A percentile compares a stretch with the other conserved stretches of the same genome.
phyloP scores from a whole-genome alignment of 768 basidiomycete genomes.

The Austroboletus eburneus region DNA sequence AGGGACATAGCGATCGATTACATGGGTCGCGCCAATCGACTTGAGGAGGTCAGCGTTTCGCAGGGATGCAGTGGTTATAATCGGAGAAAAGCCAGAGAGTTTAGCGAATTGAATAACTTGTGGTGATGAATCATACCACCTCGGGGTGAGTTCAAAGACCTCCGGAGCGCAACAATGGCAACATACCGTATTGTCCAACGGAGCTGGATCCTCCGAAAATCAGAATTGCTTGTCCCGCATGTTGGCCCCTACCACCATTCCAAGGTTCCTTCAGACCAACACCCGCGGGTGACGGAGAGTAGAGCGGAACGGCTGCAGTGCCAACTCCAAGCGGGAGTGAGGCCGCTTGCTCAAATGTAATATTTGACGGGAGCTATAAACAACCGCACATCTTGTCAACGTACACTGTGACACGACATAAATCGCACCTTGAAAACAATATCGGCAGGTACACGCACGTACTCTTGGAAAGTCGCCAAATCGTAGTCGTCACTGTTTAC shows the following conservation, averaged over 20 bases:
- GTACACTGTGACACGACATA: not conserved
- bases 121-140: too few relatives aligned
- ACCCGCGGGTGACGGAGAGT: slow-evolving; percentile 23
- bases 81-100: slow-evolving; percentile 34
- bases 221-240: slow-evolving; percentile 31
- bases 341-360: slow-evolving; percentile 37
- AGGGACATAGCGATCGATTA: slow-evolving; percentile 31
- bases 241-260: slow-evolving; percentile 28
- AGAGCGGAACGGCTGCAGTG: slow-evolving; percentile 34
- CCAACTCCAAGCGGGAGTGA: slow-evolving; percentile 33
- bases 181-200: slow-evolving; percentile 37
- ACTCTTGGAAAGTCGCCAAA: slow-evolving; percentile 25
- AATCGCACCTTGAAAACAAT: slow-evolving; percentile 11
- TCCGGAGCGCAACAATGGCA: slow-evolving; percentile 25
- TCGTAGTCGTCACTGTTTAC: not conserved
- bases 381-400: not conserved
- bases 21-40: slow-evolving; percentile 36
- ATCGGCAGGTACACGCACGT: slow-evolving; percentile 22
- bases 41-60: slow-evolving; percentile 31
- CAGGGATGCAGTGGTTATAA: slow-evolving; percentile 39
- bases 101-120: slow-evolving; percentile 32
- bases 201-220: slow-evolving; percentile 37
- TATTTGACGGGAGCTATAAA: slow-evolving; percentile 35
- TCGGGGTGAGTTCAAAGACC: slow-evolving; percentile 6
- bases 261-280: slow-evolving; percentile 33